Conservation (phyloP, 2,329 filamentous ascomycete species). For the Fusarium tanahbumbuense region DNA sequence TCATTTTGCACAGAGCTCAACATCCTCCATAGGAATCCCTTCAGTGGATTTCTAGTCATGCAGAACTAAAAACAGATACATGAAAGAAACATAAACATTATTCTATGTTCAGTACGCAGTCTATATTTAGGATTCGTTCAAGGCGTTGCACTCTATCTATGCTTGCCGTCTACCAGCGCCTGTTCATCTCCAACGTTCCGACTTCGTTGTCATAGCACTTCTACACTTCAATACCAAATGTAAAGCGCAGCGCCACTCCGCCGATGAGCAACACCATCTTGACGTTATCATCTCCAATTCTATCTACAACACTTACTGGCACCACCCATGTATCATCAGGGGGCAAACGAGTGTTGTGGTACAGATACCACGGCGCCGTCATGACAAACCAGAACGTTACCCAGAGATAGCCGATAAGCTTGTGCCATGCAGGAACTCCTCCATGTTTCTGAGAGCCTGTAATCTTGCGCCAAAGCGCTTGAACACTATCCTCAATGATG, state of each 20-base stretch:
- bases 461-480: neutral
- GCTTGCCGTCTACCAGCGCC: no score
- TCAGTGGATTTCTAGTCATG: no score
- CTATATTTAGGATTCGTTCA: no score
- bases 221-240: neutral
- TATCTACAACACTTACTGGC: neutral
- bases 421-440: neutral
- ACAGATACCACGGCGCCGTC: neutral
- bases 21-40: neutral
- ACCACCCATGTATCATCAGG: neutral
- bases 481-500: neutral
- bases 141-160: neutral
- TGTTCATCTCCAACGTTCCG: no score
- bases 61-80: no score
- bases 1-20: neutral
- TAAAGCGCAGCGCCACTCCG: neutral
- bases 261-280: neutral
- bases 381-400: neutral
- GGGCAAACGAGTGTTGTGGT: neutral
- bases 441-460: accelerated
- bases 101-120: no score
- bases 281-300: neutral
- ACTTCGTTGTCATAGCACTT: accelerated
- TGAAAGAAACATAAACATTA: no score
- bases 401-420: neutral